These are phyloP conservation scores for Ganoderma boninense DNA, from an alignment of 1,284 basidiomycete species.

Conservation along the genomic window DNA sequence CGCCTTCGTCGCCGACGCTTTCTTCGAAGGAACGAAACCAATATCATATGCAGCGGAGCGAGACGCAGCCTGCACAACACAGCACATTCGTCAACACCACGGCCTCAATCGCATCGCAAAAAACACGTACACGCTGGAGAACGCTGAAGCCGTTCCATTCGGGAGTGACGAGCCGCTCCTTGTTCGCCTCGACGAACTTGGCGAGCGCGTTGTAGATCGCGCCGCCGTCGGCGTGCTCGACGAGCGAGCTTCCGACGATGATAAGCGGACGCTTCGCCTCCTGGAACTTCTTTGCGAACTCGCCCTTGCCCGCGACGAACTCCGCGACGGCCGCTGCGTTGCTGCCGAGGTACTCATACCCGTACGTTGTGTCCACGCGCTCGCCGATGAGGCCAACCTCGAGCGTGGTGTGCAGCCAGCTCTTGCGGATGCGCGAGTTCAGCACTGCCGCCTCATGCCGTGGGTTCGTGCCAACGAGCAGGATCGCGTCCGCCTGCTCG, in stretches of 20 bases:
- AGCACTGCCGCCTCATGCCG: conserved; percentile 97
- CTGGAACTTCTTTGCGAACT: conserved; percentile 90
- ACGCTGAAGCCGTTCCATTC: conserved; percentile 98
- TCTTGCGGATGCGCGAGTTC: conserved; percentile 97
- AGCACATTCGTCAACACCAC: conserved; percentile 9
- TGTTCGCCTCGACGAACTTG: conserved; percentile 84
- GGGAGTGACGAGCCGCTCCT: conserved; percentile 78
- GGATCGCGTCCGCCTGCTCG: conserved; percentile 92
- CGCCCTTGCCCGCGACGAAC: conserved; percentile 81
- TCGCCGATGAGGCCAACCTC: conserved; percentile 94
- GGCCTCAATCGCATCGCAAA: not conserved
- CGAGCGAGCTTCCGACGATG: conserved; percentile 89
- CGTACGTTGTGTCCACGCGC: conserved; percentile 91
- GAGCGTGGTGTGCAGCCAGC: conserved; percentile 87
- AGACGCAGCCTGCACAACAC: conserved; percentile 71
- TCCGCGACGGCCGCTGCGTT: conserved; percentile 83
- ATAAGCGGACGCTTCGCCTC: conserved; percentile 94
- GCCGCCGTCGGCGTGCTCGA: conserved; percentile 89
- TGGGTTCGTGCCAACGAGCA: conserved; percentile 97
- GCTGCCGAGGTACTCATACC: conserved; percentile 90
- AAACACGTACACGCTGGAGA: conserved; percentile 81
- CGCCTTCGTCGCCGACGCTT: conserved; percentile 79
- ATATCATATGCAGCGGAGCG: conserved; percentile 96
- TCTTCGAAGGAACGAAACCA: conserved; percentile 88
- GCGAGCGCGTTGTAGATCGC: conserved; percentile 84